phyloP scores from a whole-genome alignment of 2,329 filamentous ascomycete species.

The Acrocalymma vagum region DNA sequence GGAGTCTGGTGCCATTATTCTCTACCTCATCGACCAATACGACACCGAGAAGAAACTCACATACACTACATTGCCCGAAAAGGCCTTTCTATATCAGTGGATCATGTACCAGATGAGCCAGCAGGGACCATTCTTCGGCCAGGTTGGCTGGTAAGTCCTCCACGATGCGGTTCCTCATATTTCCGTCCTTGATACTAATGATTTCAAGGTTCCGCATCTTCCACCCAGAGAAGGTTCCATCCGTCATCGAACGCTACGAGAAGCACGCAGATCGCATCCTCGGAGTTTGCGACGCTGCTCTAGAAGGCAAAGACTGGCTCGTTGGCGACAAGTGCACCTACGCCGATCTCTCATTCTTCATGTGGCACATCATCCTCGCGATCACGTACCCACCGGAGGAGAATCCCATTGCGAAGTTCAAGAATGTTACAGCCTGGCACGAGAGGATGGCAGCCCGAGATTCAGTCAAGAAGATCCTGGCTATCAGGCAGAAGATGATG shows the following conservation, averaged over 20 bases:
- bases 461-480: slow-evolving; percentile 46
- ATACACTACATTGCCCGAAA: slow-evolving; percentile 31
- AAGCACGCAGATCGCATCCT: slow-evolving; percentile 56
- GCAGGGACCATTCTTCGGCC: slow-evolving; percentile 52
- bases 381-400: slow-evolving; percentile 18
- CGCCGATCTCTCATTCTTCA: slow-evolving; percentile 52
- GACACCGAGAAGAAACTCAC: slow-evolving; percentile 36
- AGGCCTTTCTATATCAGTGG: slow-evolving; percentile 37
- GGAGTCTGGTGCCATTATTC: slow-evolving; percentile 52
- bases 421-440: slow-evolving; percentile 44
- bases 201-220: slow-evolving; percentile 45
- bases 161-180: too few species aligned
- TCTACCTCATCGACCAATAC: slow-evolving; percentile 50
- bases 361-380: slow-evolving; percentile 43
- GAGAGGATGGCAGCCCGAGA: slow-evolving; percentile 42
- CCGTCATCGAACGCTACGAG: slow-evolving; percentile 54
- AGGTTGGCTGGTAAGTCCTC: slow-evolving; percentile 53
- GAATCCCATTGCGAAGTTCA: slow-evolving; percentile 19
- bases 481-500: slow-evolving; percentile 41
- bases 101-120: slow-evolving; percentile 43
- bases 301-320: slow-evolving; percentile 45
- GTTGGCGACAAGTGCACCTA: slow-evolving; percentile 55
- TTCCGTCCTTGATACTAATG: too few species aligned
- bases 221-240: slow-evolving; percentile 53
- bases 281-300: slow-evolving; percentile 51